Percentiles rank a stretch among this genome's conserved stretches.
Evolutionary conservation across 202 grass and related monocot genomes (phyloP).

Genomic region (Zoysia matrella): DNA sequence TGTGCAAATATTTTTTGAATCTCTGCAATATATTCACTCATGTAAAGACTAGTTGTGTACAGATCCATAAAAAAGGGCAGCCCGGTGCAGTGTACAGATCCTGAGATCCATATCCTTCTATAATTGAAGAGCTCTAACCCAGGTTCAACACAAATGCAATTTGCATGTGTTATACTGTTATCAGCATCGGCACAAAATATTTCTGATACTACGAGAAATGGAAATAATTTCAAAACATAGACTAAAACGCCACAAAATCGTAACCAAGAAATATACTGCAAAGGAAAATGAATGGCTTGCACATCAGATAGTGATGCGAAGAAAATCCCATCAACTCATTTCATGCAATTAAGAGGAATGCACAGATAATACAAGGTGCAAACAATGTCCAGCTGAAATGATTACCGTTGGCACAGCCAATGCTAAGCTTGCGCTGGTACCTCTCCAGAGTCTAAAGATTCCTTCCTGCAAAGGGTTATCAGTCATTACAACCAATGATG

Average conservation of each 20-base stretch:
- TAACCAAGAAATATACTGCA: not conserved
- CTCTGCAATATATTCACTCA: not conserved
- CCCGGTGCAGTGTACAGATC: too few species aligned
- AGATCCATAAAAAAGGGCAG: too few species aligned
- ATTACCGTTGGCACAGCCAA: constrained; percentile 85
- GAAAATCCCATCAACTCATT: not conserved
- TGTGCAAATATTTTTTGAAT: not conserved
- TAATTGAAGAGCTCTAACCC: not conserved
- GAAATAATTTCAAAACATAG: not conserved
- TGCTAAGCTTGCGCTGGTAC: constrained; percentile 81
- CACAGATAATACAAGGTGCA: constrained; percentile 4
- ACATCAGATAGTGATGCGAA: not conserved
- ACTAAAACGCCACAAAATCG: not conserved
- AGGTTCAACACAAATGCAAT: not conserved
- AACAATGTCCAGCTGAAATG: constrained; percentile 23
- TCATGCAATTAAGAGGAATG: not conserved
- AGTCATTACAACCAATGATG: constrained; percentile 36
- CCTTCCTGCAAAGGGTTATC: constrained; percentile 69
- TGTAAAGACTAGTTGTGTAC: not conserved
- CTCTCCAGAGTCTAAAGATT: constrained; percentile 83
- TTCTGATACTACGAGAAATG: not conserved
- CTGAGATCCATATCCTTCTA: not conserved
- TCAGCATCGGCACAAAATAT: not conserved
- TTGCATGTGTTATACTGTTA: not conserved
- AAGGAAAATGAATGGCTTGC: not conserved